These are phyloP conservation scores for Candolleomyces efflorescens DNA, from an alignment of 768 basidiomycete genomes.

Conservation along the genomic window DNA sequence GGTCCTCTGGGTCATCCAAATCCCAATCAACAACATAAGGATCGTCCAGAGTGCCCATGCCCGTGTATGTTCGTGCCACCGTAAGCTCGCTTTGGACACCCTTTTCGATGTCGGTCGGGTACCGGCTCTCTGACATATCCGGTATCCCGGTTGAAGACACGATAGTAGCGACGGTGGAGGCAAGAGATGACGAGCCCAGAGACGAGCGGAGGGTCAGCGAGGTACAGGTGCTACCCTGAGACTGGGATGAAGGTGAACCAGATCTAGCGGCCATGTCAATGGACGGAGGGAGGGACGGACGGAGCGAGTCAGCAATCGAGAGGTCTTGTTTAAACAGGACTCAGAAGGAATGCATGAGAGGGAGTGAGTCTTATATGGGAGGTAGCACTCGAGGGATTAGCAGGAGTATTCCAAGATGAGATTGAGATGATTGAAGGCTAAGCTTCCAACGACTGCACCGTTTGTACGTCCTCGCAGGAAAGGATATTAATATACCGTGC, in stretches of 20 bases:
- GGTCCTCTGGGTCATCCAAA: slow-evolving; percentile 45
- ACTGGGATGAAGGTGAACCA: background rate
- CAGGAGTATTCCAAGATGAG: no score
- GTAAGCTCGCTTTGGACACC: background rate
- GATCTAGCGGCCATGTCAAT: background rate
- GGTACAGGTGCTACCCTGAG: background rate
- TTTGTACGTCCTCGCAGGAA: slow-evolving; percentile 5
- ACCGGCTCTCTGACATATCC: slow-evolving; percentile 3
- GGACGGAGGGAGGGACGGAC: background rate
- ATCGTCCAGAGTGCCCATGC: slow-evolving; percentile 42
- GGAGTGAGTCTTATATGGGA: background rate
- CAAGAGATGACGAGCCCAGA: background rate
- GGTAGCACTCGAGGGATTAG: no score
- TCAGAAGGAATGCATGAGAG: background rate
- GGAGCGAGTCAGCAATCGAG: background rate
- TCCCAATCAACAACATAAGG: slow-evolving; percentile 56
- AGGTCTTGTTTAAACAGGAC: background rate
- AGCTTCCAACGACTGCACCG: background rate
- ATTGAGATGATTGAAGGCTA: no score
- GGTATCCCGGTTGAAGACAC: background rate
- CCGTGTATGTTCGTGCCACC: slow-evolving; percentile 29
- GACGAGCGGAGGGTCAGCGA: background rate
- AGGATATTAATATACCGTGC: slow-evolving; percentile 17
- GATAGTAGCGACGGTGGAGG: background rate
- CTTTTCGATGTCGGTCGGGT: slow-evolving; percentile 14